A percentile compares a stretch with the other conserved stretches of the same genome.
Evolutionary conservation across 2,329 filamentous ascomycete genomes (phyloP).

Genomic region (Trichoderma breve): DNA sequence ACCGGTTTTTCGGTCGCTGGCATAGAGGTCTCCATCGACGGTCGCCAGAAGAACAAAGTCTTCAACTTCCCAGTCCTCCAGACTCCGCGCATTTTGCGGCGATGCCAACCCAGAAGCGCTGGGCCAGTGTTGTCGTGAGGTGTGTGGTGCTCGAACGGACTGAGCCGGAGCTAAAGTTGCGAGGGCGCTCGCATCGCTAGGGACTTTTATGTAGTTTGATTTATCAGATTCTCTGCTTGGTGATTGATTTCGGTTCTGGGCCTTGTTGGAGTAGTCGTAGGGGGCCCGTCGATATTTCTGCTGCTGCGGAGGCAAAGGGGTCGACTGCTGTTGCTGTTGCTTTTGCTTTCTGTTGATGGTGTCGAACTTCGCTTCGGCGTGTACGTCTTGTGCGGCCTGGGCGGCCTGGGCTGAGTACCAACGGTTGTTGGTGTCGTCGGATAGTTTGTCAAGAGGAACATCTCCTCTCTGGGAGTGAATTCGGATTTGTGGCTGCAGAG

Average conservation of each 20-base stretch:
- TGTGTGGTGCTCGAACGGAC: slow-evolving; percentile 88
- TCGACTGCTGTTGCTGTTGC: slow-evolving; percentile 21
- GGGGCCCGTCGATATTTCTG: slow-evolving; percentile 21
- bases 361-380: slow-evolving; percentile 29
- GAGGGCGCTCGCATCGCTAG: slow-evolving; percentile 86
- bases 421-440: slow-evolving; percentile 30
- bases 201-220: slow-evolving; percentile 38
- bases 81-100: slow-evolving; percentile 91
- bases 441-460: slow-evolving; percentile 29
- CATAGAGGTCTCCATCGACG: slow-evolving; percentile 95
- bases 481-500: slow-evolving; percentile 32
- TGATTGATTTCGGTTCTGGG: slow-evolving; percentile 31
- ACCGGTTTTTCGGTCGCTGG: slow-evolving; percentile 83
- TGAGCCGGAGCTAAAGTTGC: slow-evolving; percentile 95
- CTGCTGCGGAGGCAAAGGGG: slow-evolving; percentile 22
- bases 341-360: slow-evolving; percentile 29
- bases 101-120: slow-evolving; percentile 66
- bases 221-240: slow-evolving; percentile 34
- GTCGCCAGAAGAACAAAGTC: slow-evolving; percentile 99
- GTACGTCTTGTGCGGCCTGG: slow-evolving; percentile 26
- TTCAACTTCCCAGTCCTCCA: slow-evolving; percentile 99
- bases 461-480: slow-evolving; percentile 12
- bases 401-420: slow-evolving; percentile 33
- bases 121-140: slow-evolving; percentile 60
- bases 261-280: slow-evolving; percentile 18